Conservation (phyloP, 2,329 filamentous ascomycete species). For the Dryadomyces quercivorus region DNA sequence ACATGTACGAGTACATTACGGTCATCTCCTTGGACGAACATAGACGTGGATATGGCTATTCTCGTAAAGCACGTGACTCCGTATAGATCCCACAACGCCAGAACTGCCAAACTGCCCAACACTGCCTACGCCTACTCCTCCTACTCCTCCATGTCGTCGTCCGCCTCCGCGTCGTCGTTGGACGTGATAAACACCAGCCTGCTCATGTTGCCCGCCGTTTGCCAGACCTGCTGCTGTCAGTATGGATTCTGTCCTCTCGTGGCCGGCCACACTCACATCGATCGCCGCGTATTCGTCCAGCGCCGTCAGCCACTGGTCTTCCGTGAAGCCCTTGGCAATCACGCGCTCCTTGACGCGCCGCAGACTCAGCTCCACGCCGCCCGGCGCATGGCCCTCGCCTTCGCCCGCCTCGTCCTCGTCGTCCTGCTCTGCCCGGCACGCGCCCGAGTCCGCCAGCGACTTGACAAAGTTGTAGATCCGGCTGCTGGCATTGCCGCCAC, state of each 20-base stretch:
- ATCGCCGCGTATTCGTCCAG: conserved; percentile 81
- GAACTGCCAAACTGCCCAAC: background rate
- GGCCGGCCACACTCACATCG: conserved; percentile 56
- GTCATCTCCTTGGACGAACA: background rate
- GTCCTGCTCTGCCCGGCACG: conserved; percentile 61
- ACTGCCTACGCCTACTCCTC: background rate
- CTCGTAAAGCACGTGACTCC: background rate
- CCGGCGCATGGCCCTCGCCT: conserved; percentile 42
- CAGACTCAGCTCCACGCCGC: conserved; percentile 65
- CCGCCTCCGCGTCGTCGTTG: conserved; percentile 35
- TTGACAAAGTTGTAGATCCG: conserved; percentile 95
- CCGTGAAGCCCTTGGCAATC: conserved; percentile 90
- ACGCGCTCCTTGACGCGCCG: conserved; percentile 83
- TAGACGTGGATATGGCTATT: background rate
- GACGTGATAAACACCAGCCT: conserved; percentile 59
- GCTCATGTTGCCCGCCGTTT: conserved; percentile 59
- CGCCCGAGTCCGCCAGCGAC: conserved; percentile 72
- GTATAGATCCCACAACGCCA: background rate
- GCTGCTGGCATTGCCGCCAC: conserved; percentile 68
- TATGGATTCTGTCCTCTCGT: background rate
- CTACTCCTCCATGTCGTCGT: conserved; percentile 32
- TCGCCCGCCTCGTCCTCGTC: conserved; percentile 44
- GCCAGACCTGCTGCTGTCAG: conserved; percentile 50
- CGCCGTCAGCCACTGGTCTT: conserved; percentile 77
- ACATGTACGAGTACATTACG: too few species aligned